phyloP scores from a whole-genome alignment of 2,329 filamentous ascomycete species.

The Xylariales sp. region DNA sequence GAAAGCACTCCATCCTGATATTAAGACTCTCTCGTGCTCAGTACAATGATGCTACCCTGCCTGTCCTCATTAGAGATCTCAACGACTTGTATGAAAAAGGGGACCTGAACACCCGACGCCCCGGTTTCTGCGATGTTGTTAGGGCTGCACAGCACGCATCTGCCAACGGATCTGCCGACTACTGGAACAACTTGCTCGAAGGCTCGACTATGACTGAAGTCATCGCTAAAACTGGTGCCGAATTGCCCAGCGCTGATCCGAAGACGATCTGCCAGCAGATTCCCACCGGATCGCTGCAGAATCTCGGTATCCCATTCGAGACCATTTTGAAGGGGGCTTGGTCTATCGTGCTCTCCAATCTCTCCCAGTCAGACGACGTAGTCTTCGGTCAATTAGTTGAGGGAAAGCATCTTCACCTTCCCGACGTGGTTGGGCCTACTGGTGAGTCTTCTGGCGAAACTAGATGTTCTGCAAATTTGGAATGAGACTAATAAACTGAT shows the following conservation, averaged over 20 bases:
- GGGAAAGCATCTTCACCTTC: slow-evolving; percentile 38
- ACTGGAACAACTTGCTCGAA: slow-evolving; percentile 41
- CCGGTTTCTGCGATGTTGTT: slow-evolving; percentile 45
- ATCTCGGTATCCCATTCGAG: slow-evolving; percentile 43
- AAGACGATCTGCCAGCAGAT: slow-evolving; percentile 36
- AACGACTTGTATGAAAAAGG: slow-evolving; percentile 38
- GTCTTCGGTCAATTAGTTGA: slow-evolving; percentile 52
- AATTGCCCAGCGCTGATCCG: slow-evolving; percentile 30
- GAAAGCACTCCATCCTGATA: slow-evolving; percentile 41
- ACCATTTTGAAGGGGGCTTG: slow-evolving; percentile 54
- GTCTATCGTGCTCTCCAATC: slow-evolving; percentile 48
- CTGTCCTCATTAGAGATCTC: slow-evolving; percentile 44
- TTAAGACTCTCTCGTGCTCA: slow-evolving; percentile 45
- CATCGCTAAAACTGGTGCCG: slow-evolving; percentile 36
- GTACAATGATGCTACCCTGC: slow-evolving; percentile 41
- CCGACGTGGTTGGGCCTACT: slow-evolving; percentile 41
- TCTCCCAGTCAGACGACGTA: slow-evolving; percentile 45
- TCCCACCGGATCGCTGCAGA: slow-evolving; percentile 33
- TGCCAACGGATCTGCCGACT: slow-evolving; percentile 32
- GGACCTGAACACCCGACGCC: slow-evolving; percentile 26
- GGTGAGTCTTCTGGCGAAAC: slow-evolving; percentile 7
- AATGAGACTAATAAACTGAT: neutral
- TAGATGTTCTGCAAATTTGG: neutral
- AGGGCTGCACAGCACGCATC: slow-evolving; percentile 33
- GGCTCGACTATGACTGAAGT: slow-evolving; percentile 43